Evolutionary conservation across 345 rosid genomes (phyloP), one percentile per base, ranked within the genome.

Genomic region (Lumnitzera racemosa): DNA sequence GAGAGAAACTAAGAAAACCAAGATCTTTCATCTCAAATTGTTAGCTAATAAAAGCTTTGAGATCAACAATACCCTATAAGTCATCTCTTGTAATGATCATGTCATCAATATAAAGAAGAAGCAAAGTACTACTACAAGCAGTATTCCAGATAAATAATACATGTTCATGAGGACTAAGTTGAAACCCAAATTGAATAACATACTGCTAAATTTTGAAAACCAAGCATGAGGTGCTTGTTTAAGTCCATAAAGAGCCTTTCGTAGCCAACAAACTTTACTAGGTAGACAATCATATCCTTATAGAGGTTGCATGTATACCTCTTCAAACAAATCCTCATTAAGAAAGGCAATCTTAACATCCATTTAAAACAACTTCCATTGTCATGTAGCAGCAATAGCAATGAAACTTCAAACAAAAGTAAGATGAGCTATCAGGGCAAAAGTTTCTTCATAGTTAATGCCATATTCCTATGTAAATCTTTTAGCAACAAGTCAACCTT

Each of bases 41-140:
- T 3, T 15, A 2, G 17, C 49, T 11, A 13, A 63, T 15, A 20
- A 13, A 13, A 7, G 12, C 0, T 12, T 63, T 36, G 9, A 69
- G n/a, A 2, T 14, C 24, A 2, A 20, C 7, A 3, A 51, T 57
- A 0, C 23, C 54, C 0, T 0, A 0, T 6, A 12, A 9, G 15
- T 51, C 46, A 47, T 25, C 54, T 0, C 56, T 17, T 0, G 61
- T 24, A 11, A 69, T 61, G 0, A 67, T 54, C 15, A 62, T 23
- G 50, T 56, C 72, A 68, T 68, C 62, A 2, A 68, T 62, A 63
- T 64, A 64, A 3, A 58, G 49, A 1, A 36, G 23, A 13, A 15
- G 36, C 0, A n/a, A 41, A 41, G 16, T 55, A 17, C 2, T 11
- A 5, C 50, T 13, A 3, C 13, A 0, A 16, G 53, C 4, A 13